Evolutionary conservation across 768 basidiomycete genomes (phyloP), one percentile per base, ranked within the genome.

Genomic region (Boletus rubescentipes): DNA sequence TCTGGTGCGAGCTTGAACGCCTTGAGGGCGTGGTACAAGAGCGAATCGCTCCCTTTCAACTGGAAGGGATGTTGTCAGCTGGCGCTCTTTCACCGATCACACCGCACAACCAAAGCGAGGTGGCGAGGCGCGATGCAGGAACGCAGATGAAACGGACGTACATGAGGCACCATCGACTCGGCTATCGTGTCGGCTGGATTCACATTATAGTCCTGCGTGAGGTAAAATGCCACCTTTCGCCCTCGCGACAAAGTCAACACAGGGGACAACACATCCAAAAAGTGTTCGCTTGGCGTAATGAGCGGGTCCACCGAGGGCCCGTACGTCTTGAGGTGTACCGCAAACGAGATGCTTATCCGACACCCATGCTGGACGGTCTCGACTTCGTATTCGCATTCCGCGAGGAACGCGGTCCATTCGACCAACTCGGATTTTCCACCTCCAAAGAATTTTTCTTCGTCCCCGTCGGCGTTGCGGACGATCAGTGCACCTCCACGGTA

Each of bases 391-490:
- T 89, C 84, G 70, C 87, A 89, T 58, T 90, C 88, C 5, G 82
- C 77, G 46, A 84, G 73, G 72, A 87, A 86, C 18, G 87, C 89
- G 0, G 83, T 78, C 90, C 90, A 92, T 55, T 92, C 89, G 54
- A 91, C 77, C 59, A 87, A 81, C 6, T 80, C 85, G 31, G 74
- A 72, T 62, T 85, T 84, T 35, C 86, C 84, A 0, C 81, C 73
- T 7, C 80, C 84, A 39, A 76, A 75, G 71, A 85, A 91, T 54
- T 72, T 80, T 65, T 92, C 89, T 49, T 81, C 78, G 8, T 68
- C 65, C 0, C 80, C 82, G 1, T 84, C 81, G 3, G 72, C 59
- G 62, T 83, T 79, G 18, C 79, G 80, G 36, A 91, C 72, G 51
- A 85, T 59, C 37, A 90, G 67, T 2, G 78, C 75, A 6, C 91